phyloP scores from a whole-genome alignment of 1,139 yeast genomes.

The Candida mesenterica region DNA sequence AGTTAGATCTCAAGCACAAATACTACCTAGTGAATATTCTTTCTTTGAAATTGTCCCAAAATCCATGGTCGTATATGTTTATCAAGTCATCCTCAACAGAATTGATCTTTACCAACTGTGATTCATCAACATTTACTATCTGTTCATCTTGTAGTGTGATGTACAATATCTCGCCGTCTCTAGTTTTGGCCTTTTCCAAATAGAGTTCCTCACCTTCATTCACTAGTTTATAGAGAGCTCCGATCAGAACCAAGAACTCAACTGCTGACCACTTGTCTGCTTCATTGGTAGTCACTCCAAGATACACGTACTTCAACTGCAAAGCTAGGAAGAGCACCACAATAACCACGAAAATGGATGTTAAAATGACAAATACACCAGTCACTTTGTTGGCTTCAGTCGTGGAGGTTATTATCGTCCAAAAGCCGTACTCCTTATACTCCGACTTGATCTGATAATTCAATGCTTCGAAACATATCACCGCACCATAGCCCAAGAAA shows the following conservation, averaged over 20 bases:
- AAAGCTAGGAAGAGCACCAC: slow-evolving; percentile 56
- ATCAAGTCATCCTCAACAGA: slow-evolving; percentile 46
- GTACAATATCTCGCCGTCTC: slow-evolving; percentile 19
- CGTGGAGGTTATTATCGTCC: slow-evolving; percentile 30
- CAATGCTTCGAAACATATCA: slow-evolving; percentile 31
- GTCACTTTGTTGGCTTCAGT: slow-evolving; percentile 40
- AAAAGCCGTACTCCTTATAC: slow-evolving; percentile 15
- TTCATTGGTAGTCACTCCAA: slow-evolving; percentile 93
- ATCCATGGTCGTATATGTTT: slow-evolving; percentile 72
- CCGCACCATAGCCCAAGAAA: slow-evolving; percentile 62
- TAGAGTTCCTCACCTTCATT: slow-evolving; percentile 7
- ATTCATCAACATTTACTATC: slow-evolving; percentile 15
- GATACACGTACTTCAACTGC: slow-evolving; percentile 61
- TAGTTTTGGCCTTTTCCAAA: slow-evolving; percentile 20
- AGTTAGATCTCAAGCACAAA: no score
- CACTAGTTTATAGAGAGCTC: slow-evolving; percentile 22
- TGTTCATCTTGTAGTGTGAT: slow-evolving; percentile 29
- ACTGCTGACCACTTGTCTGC: slow-evolving; percentile 79
- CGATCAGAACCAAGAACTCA: slow-evolving; percentile 52
- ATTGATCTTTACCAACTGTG: slow-evolving; percentile 25
- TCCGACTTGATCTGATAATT: slow-evolving; percentile 13
- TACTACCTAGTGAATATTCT: slow-evolving; percentile 15
- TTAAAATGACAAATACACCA: slow-evolving; percentile 53
- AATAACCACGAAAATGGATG: slow-evolving; percentile 52
- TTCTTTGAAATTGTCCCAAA: slow-evolving; percentile 44